Percentiles rank a stretch among this genome's conserved stretches.
phyloP scores from a whole-genome alignment of 805 yeast genomes.

The Metschnikowia kunwiensis region DNA sequence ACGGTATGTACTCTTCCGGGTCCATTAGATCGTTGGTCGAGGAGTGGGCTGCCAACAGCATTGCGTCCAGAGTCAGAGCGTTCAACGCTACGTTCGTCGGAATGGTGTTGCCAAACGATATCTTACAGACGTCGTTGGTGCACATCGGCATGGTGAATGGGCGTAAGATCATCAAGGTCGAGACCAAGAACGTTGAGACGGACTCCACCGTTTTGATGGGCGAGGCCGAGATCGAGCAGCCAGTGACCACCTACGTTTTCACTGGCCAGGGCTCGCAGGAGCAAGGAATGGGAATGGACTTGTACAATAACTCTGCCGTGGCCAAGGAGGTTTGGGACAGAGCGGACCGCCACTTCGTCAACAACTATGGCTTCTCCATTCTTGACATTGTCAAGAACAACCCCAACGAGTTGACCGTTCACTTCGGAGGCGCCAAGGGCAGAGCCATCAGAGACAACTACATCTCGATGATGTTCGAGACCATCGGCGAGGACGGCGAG shows the following conservation, averaged over 20 bases:
- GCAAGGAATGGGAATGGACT: conserved; percentile 99
- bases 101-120: conserved; percentile 96
- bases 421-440: conserved; percentile 98
- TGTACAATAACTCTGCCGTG: conserved; percentile 84
- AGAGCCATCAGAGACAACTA: conserved; percentile 91
- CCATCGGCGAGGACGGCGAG: conserved; percentile 79
- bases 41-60: conserved; percentile 97
- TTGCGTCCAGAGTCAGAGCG: conserved; percentile 92
- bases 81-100: conserved; percentile 88
- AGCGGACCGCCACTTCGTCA: conserved; percentile 90
- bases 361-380: conserved; percentile 95
- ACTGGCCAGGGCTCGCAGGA: conserved; percentile 99
- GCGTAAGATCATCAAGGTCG: conserved; percentile 92
- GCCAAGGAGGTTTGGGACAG: conserved; percentile 97
- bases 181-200: conserved; percentile 78
- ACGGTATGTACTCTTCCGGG: conserved; percentile 98
- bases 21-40: conserved; percentile 93
- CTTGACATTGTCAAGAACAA: conserved; percentile 92
- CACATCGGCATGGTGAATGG: conserved; percentile 99
- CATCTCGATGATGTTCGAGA: conserved; percentile 96
- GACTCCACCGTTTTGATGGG: conserved; percentile 78
- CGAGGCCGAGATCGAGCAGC: conserved; percentile 99
- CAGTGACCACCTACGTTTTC: conserved; percentile 92
- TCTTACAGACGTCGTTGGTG: conserved; percentile 79
- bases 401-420: conserved; percentile 92